Evolutionary conservation across 345 rosid species (phyloP), one percentile per base, ranked within the genome.

Genomic region (Viola odorata): DNA sequence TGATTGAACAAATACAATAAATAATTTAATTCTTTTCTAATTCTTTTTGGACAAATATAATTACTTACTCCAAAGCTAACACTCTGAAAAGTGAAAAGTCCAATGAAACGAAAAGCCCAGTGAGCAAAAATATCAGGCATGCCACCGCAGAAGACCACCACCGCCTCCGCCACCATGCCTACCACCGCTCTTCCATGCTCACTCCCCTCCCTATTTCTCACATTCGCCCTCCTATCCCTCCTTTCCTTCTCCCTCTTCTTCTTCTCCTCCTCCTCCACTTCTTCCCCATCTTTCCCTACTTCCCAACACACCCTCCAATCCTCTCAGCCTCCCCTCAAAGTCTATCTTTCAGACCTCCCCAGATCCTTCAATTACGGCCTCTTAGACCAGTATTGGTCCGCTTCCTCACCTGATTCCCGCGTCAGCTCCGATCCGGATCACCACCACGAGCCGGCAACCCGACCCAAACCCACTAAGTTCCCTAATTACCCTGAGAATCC

Each of bases 291-390:
- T 62, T 16, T 57, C 44, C 55, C 32, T 7, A 42, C 8, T 62
- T 47, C 48, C 45, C 63, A 57, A 13, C 13, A 41, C 8, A 14
- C 45, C 6, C 56, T 40, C n/a, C 7, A 41, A 32, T 17, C 15
- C 58, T 40, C 71, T 17, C 66, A 61, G 58, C 40, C 63, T 48
- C 60, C 80, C 65, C 75, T 94, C 83, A 86, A 82, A 13, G 95
- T 94, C 78, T 85, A 68, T 53, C 85, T 90, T 10, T 84, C 89
- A 4, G 81, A 81, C 69, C 91, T 94, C 55, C 97, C 99, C 14
- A 80, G 96, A 78, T 84, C 97, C 37, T 80, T 88, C 51, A 90
- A 84, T 59, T 94, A 90, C 42, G 95, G 85, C 70, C 90, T 90
- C 63, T 84, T 90, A 49, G 78, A 81, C 3, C 73, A 72, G 5